phyloP scores from a whole-genome alignment of 768 basidiomycete species.

The Tricholoma terreum region DNA sequence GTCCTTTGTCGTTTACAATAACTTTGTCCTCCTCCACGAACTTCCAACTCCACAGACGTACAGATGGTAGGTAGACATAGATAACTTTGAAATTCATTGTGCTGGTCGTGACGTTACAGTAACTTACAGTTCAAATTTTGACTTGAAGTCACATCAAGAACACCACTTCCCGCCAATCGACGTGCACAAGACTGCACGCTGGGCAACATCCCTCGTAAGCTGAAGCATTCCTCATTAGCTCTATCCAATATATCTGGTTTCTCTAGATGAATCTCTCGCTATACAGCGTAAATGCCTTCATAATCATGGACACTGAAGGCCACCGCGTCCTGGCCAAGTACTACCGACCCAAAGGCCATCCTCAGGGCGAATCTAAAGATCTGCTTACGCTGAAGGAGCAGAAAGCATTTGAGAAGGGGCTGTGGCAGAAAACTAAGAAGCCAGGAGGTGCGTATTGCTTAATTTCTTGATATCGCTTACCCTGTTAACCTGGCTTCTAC shows the following conservation, averaged over 20 bases:
- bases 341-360: constrained; percentile 73
- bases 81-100: too few species aligned
- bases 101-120: too few species aligned
- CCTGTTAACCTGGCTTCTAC: neutral
- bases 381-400: constrained; percentile 84
- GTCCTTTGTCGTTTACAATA: too few species aligned
- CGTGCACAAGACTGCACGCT: neutral
- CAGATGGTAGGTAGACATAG: too few species aligned
- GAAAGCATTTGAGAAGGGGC: constrained; percentile 90
- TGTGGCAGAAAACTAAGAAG: constrained; percentile 95
- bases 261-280: constrained; percentile 74
- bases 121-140: too few species aligned
- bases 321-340: constrained; percentile 95
- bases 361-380: constrained; percentile 59
- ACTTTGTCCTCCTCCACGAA: too few species aligned
- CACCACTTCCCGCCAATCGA: neutral
- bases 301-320: constrained; percentile 94
- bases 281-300: constrained; percentile 81
- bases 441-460: constrained; percentile 65
- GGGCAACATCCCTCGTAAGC: neutral
- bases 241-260: neutral
- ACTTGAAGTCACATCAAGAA: too few species aligned
- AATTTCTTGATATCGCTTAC: neutral
- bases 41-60: too few species aligned
- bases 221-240: neutral